Evolutionary conservation across 2,329 filamentous ascomycete genomes (phyloP).

Genomic region (Xylaria sp.): DNA sequence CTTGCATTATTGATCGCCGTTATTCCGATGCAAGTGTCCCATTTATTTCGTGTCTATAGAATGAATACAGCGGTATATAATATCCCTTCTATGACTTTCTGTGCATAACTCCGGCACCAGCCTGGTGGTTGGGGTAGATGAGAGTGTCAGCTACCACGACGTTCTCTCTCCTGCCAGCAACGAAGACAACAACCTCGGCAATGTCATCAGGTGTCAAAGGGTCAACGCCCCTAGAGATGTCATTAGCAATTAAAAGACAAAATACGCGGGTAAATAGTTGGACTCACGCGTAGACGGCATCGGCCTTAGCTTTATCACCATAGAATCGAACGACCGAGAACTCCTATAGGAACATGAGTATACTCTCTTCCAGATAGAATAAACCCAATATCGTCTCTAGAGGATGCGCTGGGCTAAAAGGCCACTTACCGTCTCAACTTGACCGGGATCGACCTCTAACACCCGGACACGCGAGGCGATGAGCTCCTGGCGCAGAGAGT

Average conservation of each 20-base stretch:
- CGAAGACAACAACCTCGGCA: conserved; percentile 80
- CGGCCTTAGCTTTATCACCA: conserved; percentile 81
- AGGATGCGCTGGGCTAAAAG: background rate
- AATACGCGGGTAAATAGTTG: background rate
- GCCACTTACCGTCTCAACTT: conserved; percentile 72
- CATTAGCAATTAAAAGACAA: conserved; percentile 36
- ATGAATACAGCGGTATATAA: conserved; percentile 29
- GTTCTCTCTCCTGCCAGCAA: conserved; percentile 80
- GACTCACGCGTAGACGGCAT: conserved; percentile 73
- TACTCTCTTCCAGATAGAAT: background rate
- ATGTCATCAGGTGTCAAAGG: conserved; percentile 82
- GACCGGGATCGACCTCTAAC: conserved; percentile 80
- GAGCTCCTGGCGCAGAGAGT: conserved; percentile 75
- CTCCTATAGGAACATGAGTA: conserved; percentile 55
- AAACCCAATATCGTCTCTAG: background rate
- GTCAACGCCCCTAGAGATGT: conserved; percentile 55
- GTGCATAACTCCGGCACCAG: conserved; percentile 46
- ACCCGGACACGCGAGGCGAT: conserved; percentile 76
- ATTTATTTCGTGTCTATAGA: conserved; percentile 30
- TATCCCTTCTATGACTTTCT: conserved; percentile 41
- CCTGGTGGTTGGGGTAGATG: conserved; percentile 82
- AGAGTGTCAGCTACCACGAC: conserved; percentile 83
- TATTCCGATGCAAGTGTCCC: background rate
- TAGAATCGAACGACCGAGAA: conserved; percentile 81
- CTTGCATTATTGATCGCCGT: background rate